Base-by-base conservation (phyloP, 495 filamentous ascomycete species). In the Xylaria bambusicola region DNA sequence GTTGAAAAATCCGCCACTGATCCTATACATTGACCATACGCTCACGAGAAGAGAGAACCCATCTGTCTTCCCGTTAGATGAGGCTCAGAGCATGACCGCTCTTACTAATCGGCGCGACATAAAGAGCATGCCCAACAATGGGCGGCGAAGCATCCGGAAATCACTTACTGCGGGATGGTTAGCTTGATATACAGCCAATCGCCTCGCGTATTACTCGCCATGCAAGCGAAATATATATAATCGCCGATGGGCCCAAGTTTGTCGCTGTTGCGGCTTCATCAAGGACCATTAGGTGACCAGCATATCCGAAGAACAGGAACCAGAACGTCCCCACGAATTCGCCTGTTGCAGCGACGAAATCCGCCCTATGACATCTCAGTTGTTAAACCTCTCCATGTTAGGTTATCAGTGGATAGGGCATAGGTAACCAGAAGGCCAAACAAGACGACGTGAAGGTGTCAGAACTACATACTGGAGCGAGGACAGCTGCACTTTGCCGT, bases 31-130 rank as follows among this genome's bases (percentile, higher is more conserved):
- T 6, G 84, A 74, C 86, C 86, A 89, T 2, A 80, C 83, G 54
- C 85, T 88, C 50, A 86, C 82, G n/a, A 80, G 75, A 12, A 88
- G 73, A 5, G 84, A 85, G 65, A 88, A 87, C 23, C 84, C 83
- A 65, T 88, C 68, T 9, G 53, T n/a, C n/a, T n/a, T n/a, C n/a
- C n/a, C n/a, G 62, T 7, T 63, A 54, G 33, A 68, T 66, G 60
- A 72, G 10, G 65, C 18, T 38, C 31, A 23, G 29, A 31, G 9
- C n/a, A 20, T 15, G 1, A 42, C 7, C 20, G 18, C 10, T 29
- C 12, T 1, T 13, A 52, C 3, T 10, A 2, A 35, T 58, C 20
- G 21, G 36, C 23, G 10, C 23, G 36, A 21, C 36, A 12, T 12
- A 10, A 1, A 48, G 35, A 51, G 17, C 4, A n/a, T 21, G 31